Evolutionary conservation across 2,329 filamentous ascomycete genomes (phyloP), one percentile per base, ranked within the genome.

Genomic region (Tricladium varicosporioides): DNA sequence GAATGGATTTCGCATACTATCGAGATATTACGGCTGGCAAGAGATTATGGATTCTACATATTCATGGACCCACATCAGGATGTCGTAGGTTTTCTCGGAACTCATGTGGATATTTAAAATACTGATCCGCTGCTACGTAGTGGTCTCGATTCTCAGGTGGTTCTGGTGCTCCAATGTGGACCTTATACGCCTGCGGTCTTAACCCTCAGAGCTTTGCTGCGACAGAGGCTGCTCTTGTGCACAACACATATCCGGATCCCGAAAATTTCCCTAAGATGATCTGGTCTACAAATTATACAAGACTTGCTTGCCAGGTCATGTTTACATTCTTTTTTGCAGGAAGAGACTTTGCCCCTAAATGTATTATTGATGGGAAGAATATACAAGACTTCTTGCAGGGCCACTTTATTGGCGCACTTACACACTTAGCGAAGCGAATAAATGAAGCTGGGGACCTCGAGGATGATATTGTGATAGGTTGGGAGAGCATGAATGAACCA

Each of bases 61-160:
- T 97, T 97, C 71, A 96, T 99, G 91, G 95, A 99, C 67, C 93
- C 95, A 16, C 94, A 99, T 72, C 94, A 99, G 78, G 94, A 99
- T 76, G 93, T 97, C 66, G 88, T 91, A 80, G 63, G 86, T 83
- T 18, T 18, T n/a, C 22, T 59, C 14, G n/a, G 7, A 27, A 27
- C 7, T 27, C 4, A 27, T 4, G 22, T 27, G 22, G 44, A 9
- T 9, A 42, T 45, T 50, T 5, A 5, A 22, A 33, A 27, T 49
- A 49, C 70, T 76, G 56, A 75, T 48, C 43, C 51, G 40, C 46
- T 62, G 33, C 31, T 22, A 7, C 13, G 58, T 48, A 59, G 86
- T 99, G 94, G 94, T 97, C 93, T 33, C 83, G 94, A 54, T 94
- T 94, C 69, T 92, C 90, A 5, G 94, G 94, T 46, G 94, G 94